Percentiles rank a stretch among this genome's conserved stretches.
Conservation (phyloP, 129 eudicot species). For the Lonicera japonica region DNA sequence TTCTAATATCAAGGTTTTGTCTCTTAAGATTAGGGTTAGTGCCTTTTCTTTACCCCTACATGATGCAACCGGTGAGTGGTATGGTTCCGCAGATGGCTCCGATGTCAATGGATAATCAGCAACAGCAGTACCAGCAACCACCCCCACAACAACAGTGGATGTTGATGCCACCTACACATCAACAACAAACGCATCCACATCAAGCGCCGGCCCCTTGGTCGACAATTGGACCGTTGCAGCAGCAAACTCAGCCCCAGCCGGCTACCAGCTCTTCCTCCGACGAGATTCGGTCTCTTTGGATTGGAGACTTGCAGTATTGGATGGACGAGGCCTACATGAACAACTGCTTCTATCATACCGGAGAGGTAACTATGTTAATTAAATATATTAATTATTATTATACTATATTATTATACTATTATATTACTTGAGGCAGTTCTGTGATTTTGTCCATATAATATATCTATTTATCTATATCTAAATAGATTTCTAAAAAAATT, state of each 20-base stretch:
- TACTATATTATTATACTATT: too few species aligned
- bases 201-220: slow-evolving; percentile 29
- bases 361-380: slow-evolving; percentile 45
- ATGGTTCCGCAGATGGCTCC: slow-evolving; percentile 44
- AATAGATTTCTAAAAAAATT: too few species aligned
- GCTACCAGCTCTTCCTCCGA: slow-evolving; percentile 19
- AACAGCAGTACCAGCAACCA: slow-evolving; percentile 40
- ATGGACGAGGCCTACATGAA: slow-evolving; percentile 79
- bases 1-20: neutral
- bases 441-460: too few species aligned
- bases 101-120: slow-evolving; percentile 44
- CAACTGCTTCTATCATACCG: slow-evolving; percentile 54
- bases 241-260: slow-evolving; percentile 7
- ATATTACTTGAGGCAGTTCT: too few species aligned
- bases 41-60: slow-evolving; percentile 9
- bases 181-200: slow-evolving; percentile 26
- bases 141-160: slow-evolving; percentile 50
- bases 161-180: slow-evolving; percentile 45
- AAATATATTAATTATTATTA: too few species aligned
- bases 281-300: slow-evolving; percentile 89
- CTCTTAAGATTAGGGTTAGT: slow-evolving; percentile 15
- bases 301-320: slow-evolving; percentile 96
- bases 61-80: slow-evolving; percentile 73
- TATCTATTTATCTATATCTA: too few species aligned
- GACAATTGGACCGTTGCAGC: slow-evolving; percentile 18